Evolutionary conservation across 1,284 basidiomycete genomes (phyloP).

Genomic region (Marasmius sp.): DNA sequence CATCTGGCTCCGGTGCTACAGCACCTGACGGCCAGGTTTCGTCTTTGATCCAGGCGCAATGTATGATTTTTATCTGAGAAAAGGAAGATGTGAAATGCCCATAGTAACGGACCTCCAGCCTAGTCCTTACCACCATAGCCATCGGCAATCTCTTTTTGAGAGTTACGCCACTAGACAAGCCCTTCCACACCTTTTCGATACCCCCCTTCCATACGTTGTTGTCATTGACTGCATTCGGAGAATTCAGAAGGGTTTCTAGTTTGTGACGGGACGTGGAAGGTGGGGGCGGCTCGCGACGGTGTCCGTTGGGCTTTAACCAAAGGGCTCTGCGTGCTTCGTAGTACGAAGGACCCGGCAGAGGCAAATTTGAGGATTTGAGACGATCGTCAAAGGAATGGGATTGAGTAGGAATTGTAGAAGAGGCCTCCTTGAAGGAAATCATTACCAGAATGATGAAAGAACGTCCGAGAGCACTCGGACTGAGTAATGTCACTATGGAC

Average conservation of each 20-base stretch:
- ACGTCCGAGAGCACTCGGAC: neutral
- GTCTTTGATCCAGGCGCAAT: slow-evolving; percentile 72
- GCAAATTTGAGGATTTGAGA: slow-evolving; percentile 39
- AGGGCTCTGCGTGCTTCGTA: slow-evolving; percentile 60
- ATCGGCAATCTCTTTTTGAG: slow-evolving; percentile 62
- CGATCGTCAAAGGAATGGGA: slow-evolving; percentile 37
- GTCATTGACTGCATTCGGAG: slow-evolving; percentile 46
- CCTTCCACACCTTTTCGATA: slow-evolving; percentile 62
- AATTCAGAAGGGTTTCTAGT: slow-evolving; percentile 53
- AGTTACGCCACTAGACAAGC: slow-evolving; percentile 52
- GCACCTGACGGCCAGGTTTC: slow-evolving; percentile 69
- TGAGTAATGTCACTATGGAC: neutral
- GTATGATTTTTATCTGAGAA: slow-evolving; percentile 64
- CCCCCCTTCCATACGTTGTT: slow-evolving; percentile 58
- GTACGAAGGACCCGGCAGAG: slow-evolving; percentile 61
- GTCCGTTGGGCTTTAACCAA: slow-evolving; percentile 43
- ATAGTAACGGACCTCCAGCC: neutral
- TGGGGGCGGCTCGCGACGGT: slow-evolving; percentile 17
- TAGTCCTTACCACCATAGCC: slow-evolving; percentile 7
- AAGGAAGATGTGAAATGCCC: slow-evolving; percentile 1
- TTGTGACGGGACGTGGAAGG: slow-evolving; percentile 42
- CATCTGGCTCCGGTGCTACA: slow-evolving; percentile 57
- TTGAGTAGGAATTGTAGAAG: neutral
- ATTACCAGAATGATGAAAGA: neutral
- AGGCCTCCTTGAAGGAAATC: neutral